These are phyloP conservation scores for Ramularia collo-cygni DNA, from an alignment of 2,329 filamentous ascomycete species.

Conservation along the genomic window DNA sequence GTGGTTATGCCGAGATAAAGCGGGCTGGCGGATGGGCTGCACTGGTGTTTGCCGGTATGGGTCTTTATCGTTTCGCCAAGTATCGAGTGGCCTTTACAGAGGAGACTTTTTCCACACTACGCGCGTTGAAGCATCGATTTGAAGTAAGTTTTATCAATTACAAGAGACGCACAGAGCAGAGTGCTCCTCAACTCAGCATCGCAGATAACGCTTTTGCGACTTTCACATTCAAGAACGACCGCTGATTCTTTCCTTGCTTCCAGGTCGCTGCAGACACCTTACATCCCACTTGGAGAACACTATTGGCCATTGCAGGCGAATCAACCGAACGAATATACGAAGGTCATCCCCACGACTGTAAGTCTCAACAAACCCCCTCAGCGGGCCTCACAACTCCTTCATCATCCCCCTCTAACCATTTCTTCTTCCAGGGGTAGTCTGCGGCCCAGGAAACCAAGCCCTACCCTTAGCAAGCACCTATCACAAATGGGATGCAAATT, in stretches of 20 bases:
- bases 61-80: slow-evolving; percentile 55
- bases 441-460: slow-evolving; percentile 34
- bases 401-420: too few relatives aligned
- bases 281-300: slow-evolving; percentile 41
- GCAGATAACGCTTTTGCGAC: too few relatives aligned
- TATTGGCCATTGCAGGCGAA: slow-evolving; percentile 43
- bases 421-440: slow-evolving; percentile 34
- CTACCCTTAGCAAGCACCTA: slow-evolving; percentile 43
- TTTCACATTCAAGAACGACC: too few relatives aligned
- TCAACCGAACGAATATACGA: slow-evolving; percentile 35
- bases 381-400: too few relatives aligned
- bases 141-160: slow-evolving; percentile 17
- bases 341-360: slow-evolving; percentile 47
- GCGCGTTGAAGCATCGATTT: slow-evolving; percentile 40
- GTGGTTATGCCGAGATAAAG: slow-evolving; percentile 54
- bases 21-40: slow-evolving; percentile 50
- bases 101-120: slow-evolving; percentile 44
- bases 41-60: slow-evolving; percentile 51
- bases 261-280: slow-evolving; percentile 25
- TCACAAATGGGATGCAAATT: slow-evolving; percentile 40
- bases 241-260: too few relatives aligned
- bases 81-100: slow-evolving; percentile 49
- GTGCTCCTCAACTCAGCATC: too few relatives aligned
- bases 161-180: too few relatives aligned
- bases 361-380: too few relatives aligned